These are phyloP conservation scores for Pseudocohnilembus persalinus DNA, from an alignment of 169 alveolate species.

Conservation along the genomic window DNA sequence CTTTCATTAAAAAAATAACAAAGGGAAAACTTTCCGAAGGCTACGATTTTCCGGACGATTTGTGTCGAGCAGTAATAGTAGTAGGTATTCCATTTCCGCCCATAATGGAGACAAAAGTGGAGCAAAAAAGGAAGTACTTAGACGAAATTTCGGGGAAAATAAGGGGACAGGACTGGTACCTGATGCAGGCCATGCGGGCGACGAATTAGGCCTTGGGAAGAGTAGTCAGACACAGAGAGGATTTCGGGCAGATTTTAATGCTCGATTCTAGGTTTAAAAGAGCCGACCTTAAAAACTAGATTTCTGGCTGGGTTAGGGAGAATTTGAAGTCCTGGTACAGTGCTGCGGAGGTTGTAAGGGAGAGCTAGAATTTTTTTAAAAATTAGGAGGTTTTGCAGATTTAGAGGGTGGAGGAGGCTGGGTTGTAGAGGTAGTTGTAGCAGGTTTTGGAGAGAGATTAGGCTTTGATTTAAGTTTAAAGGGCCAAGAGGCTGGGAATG, in stretches of 20 bases:
- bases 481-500: no score
- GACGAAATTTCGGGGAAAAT: constrained; percentile 45
- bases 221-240: constrained; percentile 93
- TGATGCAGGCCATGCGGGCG: constrained; percentile 93
- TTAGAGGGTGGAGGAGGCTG: no score
- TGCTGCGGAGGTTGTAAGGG: neutral
- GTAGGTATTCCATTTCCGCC: constrained; percentile 94
- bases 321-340: neutral
- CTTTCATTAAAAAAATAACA: neutral
- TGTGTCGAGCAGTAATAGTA: constrained; percentile 89
- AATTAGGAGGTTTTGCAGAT: no score
- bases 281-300: constrained; percentile 62
- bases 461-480: neutral
- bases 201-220: constrained; percentile 97
- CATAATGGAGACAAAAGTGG: constrained; percentile 85
- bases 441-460: neutral
- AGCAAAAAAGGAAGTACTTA: constrained; percentile 88
- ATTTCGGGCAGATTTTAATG: constrained; percentile 91
- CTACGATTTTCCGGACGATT: constrained; percentile 84
- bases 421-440: neutral
- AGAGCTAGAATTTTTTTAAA: neutral
- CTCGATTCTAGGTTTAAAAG: constrained; percentile 87
- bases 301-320: constrained; percentile 83
- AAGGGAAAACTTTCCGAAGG: constrained; percentile 40
- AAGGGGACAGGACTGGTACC: constrained; percentile 90